phyloP scores from a whole-genome alignment of 305 asterid genomes.

The Fraxinus angustifolia region DNA sequence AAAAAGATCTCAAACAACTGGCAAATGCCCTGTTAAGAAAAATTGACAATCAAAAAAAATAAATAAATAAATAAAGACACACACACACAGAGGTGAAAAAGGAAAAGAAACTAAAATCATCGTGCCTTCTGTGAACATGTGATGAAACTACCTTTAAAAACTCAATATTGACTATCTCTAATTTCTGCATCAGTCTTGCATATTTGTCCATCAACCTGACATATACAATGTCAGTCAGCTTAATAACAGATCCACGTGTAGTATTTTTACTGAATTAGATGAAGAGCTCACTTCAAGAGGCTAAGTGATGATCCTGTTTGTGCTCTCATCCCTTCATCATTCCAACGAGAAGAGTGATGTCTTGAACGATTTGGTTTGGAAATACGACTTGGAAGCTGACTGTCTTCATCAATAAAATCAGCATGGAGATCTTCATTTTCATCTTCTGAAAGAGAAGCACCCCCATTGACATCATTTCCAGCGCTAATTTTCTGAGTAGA shows the following conservation, averaged over 20 bases:
- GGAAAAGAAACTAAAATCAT: constrained; percentile 10
- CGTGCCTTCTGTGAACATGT: constrained; percentile 14
- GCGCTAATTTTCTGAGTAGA: constrained; percentile 41
- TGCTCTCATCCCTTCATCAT: constrained; percentile 57
- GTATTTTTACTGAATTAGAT: constrained; percentile 14
- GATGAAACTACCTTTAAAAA: constrained; percentile 69
- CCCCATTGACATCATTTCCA: constrained; percentile 56
- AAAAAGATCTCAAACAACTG: constrained; percentile 93
- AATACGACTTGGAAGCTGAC: constrained; percentile 98
- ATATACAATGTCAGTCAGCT: constrained; percentile 33
- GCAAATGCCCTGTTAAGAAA: constrained; percentile 69
- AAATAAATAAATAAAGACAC: background rate
- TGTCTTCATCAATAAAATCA: constrained; percentile 98
- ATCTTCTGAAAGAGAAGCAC: constrained; percentile 63
- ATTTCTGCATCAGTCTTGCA: constrained; percentile 95
- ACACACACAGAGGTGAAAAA: background rate
- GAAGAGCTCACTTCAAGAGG: constrained; percentile 65
- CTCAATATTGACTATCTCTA: constrained; percentile 85
- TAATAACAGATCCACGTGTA: constrained; percentile 17
- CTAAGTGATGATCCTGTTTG: constrained; percentile 93
- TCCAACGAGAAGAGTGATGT: constrained; percentile 52
- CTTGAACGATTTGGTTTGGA: constrained; percentile 57
- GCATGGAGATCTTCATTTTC: constrained; percentile 99
- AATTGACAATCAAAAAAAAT: background rate
- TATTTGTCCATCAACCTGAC: constrained; percentile 95